Base-by-base conservation (phyloP, 257 asterid genomes). In the Phtheirospermum japonicum region DNA sequence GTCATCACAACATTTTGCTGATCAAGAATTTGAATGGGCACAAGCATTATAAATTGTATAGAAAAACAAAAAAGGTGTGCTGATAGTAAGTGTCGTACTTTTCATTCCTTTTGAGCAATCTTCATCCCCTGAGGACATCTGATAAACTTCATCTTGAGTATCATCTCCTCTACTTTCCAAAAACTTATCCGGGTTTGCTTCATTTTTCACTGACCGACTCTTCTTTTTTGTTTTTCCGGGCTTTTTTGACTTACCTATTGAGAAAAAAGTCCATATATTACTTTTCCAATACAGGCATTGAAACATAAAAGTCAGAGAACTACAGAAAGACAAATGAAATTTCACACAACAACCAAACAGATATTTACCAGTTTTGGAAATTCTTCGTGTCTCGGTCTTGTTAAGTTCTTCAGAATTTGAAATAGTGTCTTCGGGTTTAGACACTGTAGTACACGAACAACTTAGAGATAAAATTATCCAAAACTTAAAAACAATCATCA, bases 61-160 rank as follows among this genome's bases (percentile, higher is more conserved):
- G 8, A 28, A 31, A 46, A 72, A 54, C 40, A 42, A 48, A 33
- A 12, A 54, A 52, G 31, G 42, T 31, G 17, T 62, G 46, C 0
- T 19, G 51, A 42, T 66, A 23, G 9, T 18, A 28, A 50, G 64
- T 39, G 68, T 42, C 95, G 33, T 87, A 93, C 99, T 89, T 82
- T 71, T 81, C 96, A 89, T 80, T 82, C 99, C 99, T 70, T 75
- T 83, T 1, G 88, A 80, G 74, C 52, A 63, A 65, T 85, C 90
- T 68, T 93, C 99, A 49, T 89, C 97, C 31, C 96, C 97, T 4
- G 95, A 93, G 62, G 94, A 84, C 70, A 93, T 83, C 76, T 83
- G 78, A 80, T 80, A 84, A 17, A 78, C 76, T 61, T 82, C 95
- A 42, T 78, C 80, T 59, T 75, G 85, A 43, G 33, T 71, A 65